Base-by-base conservation (phyloP, 2,329 filamentous ascomycete species). In the Aspergillus tubingensis region DNA sequence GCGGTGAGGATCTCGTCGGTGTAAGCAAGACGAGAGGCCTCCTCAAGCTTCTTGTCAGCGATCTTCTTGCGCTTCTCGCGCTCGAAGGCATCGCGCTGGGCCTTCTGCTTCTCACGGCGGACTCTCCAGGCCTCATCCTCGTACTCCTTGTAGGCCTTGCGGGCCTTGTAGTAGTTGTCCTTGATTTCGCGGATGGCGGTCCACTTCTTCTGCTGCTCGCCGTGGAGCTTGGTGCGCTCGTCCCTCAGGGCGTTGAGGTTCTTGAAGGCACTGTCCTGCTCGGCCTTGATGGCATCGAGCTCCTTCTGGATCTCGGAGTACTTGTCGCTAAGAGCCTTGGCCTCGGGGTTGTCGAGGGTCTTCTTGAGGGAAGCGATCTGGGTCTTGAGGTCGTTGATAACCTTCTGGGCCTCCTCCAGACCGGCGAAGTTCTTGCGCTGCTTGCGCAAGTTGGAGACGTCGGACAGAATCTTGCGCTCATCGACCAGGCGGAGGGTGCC, bases 401-500 rank as follows among this genome's bases (percentile, higher is more conserved):
- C 85, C 84, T 96, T 96, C 80, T 98, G 91, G 36, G 88, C 83
- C 61, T 90, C 88, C 62, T 96, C 92, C 72, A 98, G 90, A 63
- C 88, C 86, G 60, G 88, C 87, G 76, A 99, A 97, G 79, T 87
- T 90, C 87, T 97, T 98, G 81, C 91, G 91, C 72, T 90, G 86
- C 83, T 96, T 96, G 78, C 90, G 89, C 67, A 98, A 82, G 75
- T 81, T 89, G 52, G 90, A 91, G 70, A 96, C 89, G 71, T 97
- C 92, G 54, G 85, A 81, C 19, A 98, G 84, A 8, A 91, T 88
- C 85, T 97, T 98, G 84, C 92, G 96, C 86, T 98, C 95, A 70
- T 99, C 95, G 10, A 98, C 95, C 54, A 99, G 83, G 81, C 93
- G 96, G 90, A 99, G 93, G 76, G 86, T 90, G 66, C 94, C 94